phyloP scores from a whole-genome alignment of 139 green algal genomes.

The Micractinium sp. region DNA sequence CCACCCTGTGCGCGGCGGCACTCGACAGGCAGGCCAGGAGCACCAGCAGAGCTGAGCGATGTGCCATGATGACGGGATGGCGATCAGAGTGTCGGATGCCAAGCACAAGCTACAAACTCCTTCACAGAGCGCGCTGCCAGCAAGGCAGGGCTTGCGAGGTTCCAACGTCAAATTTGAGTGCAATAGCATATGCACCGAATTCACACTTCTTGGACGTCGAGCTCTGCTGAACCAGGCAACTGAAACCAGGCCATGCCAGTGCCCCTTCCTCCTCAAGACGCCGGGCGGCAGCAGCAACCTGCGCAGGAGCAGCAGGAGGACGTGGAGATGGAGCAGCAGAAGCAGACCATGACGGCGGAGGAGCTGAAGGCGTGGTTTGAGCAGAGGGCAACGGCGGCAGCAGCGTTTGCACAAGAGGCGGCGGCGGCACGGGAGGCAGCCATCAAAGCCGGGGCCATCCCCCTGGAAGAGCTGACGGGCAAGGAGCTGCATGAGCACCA shows the following conservation, averaged over 20 bases:
- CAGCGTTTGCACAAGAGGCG: background rate
- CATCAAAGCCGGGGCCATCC: slow-evolving; percentile 13
- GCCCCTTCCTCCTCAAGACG: background rate
- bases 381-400: background rate
- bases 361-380: slow-evolving; percentile 9
- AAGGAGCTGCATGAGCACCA: slow-evolving; percentile 27
- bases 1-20: background rate
- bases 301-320: background rate
- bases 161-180: background rate
- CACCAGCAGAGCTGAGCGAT: background rate
- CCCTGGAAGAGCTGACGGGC: slow-evolving; percentile 23
- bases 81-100: background rate
- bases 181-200: no score
- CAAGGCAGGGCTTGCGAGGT: background rate
- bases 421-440: background rate
- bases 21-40: background rate
- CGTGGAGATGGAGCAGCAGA: background rate
- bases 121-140: no score
- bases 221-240: background rate
- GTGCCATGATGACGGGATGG: background rate
- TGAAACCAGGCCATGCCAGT: background rate
- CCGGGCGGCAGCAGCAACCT: background rate
- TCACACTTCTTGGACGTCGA: no score
- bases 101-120: background rate
- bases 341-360: background rate